Conservation (phyloP, 1,284 basidiomycete species). For the Paramarasmius palmivorus region DNA sequence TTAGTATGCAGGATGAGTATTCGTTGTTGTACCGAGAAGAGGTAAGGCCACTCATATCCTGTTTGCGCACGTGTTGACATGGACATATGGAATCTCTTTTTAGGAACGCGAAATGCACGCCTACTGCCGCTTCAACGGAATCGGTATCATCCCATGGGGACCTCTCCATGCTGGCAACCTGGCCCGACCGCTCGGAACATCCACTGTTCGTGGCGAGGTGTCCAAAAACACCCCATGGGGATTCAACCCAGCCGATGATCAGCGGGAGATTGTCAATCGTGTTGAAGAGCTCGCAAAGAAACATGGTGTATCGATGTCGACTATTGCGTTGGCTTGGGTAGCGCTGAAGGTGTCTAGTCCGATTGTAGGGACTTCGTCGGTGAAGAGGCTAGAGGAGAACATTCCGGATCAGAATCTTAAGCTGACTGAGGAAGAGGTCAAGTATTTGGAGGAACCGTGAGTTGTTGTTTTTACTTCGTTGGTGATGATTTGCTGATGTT, state of each 20-base stretch:
- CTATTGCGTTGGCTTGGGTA: slow-evolving; percentile 43
- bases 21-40: slow-evolving; percentile 12
- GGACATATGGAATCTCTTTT: not conserved
- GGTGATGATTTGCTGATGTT: too few species aligned
- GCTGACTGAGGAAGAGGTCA: slow-evolving; percentile 4
- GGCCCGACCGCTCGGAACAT: slow-evolving; percentile 34
- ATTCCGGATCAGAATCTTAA: not conserved
- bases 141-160: slow-evolving; percentile 44
- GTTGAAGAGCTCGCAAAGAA: slow-evolving; percentile 41
- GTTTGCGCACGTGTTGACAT: slow-evolving; percentile 19
- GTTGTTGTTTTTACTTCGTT: too few species aligned
- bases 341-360: slow-evolving; percentile 36
- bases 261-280: slow-evolving; percentile 37
- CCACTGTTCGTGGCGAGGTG: slow-evolving; percentile 23
- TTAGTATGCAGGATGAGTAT: too few species aligned
- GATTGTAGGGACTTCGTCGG: slow-evolving; percentile 31
- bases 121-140: slow-evolving; percentile 47
- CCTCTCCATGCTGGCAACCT: slow-evolving; percentile 40
- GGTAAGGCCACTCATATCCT: slow-evolving; percentile 3
- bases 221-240: slow-evolving; percentile 30
- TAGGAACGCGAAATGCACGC: slow-evolving; percentile 49
- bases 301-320: slow-evolving; percentile 37
- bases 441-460: slow-evolving; percentile 12
- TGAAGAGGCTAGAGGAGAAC: slow-evolving; percentile 8
- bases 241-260: slow-evolving; percentile 25